Evolutionary conservation across 306 rosid genomes (phyloP).

Genomic region (Ormosia emarginata): DNA sequence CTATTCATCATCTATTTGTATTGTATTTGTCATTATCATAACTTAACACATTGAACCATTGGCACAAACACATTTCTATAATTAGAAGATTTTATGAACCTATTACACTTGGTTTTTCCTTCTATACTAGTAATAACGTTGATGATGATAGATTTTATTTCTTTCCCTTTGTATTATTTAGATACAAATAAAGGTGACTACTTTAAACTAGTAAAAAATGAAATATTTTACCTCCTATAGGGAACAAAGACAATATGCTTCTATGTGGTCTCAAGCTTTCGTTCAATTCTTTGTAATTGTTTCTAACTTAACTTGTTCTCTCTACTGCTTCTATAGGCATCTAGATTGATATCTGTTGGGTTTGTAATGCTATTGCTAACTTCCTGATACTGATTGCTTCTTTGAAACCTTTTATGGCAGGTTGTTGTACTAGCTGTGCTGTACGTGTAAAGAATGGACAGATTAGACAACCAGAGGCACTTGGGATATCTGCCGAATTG

Average conservation of each 20-base stretch:
- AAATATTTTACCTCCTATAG: background rate
- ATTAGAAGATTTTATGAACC: background rate
- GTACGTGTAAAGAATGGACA: conserved; percentile 90
- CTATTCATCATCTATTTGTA: no score
- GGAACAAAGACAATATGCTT: background rate
- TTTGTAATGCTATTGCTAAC: conserved; percentile 15
- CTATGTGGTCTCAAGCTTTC: background rate
- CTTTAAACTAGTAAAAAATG: background rate
- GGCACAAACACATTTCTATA: no score
- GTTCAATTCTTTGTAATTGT: background rate
- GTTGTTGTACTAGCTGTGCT: conserved; percentile 98
- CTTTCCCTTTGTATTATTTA: background rate
- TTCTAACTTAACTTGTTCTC: background rate
- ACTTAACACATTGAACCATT: no score
- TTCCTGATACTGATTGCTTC: background rate
- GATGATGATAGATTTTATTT: background rate
- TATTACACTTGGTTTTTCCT: background rate
- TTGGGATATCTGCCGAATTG: conserved; percentile 91
- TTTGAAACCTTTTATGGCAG: conserved; percentile 43
- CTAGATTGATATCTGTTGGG: background rate
- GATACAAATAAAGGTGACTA: background rate
- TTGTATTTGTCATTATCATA: no score
- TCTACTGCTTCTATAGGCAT: background rate
- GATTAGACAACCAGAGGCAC: conserved; percentile 92
- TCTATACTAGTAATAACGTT: background rate